These are phyloP conservation scores for Alternaria sp. DNA, from an alignment of 2,329 filamentous ascomycete genomes.

Conservation along the genomic window DNA sequence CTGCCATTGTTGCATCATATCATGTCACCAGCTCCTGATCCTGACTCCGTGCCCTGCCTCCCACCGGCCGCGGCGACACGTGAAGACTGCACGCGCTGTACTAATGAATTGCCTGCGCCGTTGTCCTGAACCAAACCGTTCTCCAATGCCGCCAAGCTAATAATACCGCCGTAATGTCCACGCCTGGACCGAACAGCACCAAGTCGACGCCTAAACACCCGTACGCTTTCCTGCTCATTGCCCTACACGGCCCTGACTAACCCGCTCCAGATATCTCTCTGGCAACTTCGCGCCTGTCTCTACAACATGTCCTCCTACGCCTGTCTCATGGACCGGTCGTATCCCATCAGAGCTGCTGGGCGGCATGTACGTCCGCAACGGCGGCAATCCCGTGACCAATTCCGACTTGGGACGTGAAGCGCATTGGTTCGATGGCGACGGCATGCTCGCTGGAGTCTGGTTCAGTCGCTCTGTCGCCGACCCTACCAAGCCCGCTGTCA, in stretches of 20 bases:
- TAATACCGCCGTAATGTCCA: constrained; percentile 28
- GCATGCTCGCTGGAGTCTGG: constrained; percentile 73
- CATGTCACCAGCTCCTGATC: constrained; percentile 7
- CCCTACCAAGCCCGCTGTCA: constrained; percentile 57
- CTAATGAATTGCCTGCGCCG: constrained; percentile 4
- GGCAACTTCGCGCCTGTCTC: constrained; percentile 75
- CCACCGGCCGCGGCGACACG: constrained; percentile 3
- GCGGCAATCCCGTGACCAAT: constrained; percentile 71
- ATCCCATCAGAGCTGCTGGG: constrained; percentile 71
- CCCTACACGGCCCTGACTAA: constrained; percentile 3
- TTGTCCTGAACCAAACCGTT: constrained; percentile 1
- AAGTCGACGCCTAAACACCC: constrained; percentile 47
- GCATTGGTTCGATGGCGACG: constrained; percentile 79
- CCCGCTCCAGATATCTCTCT: constrained; percentile 59
- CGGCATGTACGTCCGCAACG: constrained; percentile 75
- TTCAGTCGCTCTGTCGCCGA: constrained; percentile 57
- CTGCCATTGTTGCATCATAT: constrained; percentile 18
- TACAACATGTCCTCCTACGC: constrained; percentile 61
- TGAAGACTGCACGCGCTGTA: constrained; percentile 6
- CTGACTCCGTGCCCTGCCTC: neutral
- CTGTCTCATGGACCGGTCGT: constrained; percentile 62
- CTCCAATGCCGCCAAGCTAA: constrained; percentile 20
- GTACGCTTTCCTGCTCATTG: constrained; percentile 32
- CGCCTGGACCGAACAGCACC: constrained; percentile 22
- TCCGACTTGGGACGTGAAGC: constrained; percentile 66